Evolutionary conservation across 2,329 filamentous ascomycete species (phyloP), one percentile per base, ranked within the genome.

Genomic region (Hypoxylon sp.): DNA sequence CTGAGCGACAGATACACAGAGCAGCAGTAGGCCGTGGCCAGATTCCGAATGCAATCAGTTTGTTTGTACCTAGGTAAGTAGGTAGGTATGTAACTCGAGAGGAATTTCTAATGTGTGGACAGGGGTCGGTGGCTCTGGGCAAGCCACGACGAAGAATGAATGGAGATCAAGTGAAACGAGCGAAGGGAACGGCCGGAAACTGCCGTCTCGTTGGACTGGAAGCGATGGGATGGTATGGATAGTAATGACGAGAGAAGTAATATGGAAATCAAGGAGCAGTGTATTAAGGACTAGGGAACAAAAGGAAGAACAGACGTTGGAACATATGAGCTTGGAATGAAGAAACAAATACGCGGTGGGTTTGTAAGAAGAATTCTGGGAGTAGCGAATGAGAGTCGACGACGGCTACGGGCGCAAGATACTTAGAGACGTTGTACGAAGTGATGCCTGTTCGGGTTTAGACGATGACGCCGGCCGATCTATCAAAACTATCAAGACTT

Each of bases 101-200:
- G 57, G 59, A 64, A 60, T 60, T 55, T 53, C 50, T 55, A 27
- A 27, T 44, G 35, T 44, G 33, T 37, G 33, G 51, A 58, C 49
- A 62, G 59, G 64, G 64, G 48, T 59, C 7, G 35, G 42, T 57
- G 35, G 49, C 46, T 64, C 54, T 55, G 62, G 62, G 57, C 51
- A 57, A 57, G 54, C 64, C 61, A 68, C 68, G 35, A 51, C 35
- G 50, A 71, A 57, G 65, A 71, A 71, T 69, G 65, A 64, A 64
- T 44, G 68, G 57, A 53, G 68, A 51, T 61, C 46, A 33, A 60
- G 61, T 59, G 69, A 72, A 72, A 66, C 67, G 69, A 72, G 59
- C 17, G 67, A 72, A 70, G 58, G 61, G 64, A 72, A 71, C 11
- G 69, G 68, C 53, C 66, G 66, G 66, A 70, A 64, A 58, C 61